Conservation (phyloP, 495 filamentous ascomycete species). For the Neurospora pannonica region DNA sequence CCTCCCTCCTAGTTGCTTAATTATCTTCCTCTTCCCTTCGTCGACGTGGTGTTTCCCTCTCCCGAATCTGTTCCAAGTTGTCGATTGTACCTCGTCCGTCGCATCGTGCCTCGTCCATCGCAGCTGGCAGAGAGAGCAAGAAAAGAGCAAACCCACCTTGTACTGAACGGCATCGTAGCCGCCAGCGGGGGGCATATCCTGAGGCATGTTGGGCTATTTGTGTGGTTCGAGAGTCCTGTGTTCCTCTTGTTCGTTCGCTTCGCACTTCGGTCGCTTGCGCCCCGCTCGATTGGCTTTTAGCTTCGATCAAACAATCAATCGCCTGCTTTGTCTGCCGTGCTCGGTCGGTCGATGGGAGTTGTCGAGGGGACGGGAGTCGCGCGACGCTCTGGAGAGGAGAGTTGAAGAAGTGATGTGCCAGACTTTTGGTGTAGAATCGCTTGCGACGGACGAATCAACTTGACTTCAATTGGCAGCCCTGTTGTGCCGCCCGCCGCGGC, state of each 20-base stretch:
- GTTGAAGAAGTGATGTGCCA: background rate
- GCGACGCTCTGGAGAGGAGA: background rate
- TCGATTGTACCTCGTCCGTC: background rate
- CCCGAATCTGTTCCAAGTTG: background rate
- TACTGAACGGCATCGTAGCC: slow-evolving; percentile 95
- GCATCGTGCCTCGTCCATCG: background rate
- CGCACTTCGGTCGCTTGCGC: background rate
- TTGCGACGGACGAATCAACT: background rate
- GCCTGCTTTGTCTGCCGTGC: background rate
- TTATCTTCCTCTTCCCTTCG: background rate
- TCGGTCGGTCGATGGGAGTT: background rate
- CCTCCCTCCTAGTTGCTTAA: background rate
- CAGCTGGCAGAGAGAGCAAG: background rate
- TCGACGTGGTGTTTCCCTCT: background rate
- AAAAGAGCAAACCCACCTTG: slow-evolving; percentile 53
- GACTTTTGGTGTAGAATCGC: background rate
- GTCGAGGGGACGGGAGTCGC: background rate
- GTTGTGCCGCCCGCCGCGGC: background rate
- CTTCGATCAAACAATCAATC: background rate
- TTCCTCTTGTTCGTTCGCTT: background rate
- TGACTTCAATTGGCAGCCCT: background rate
- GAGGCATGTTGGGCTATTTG: slow-evolving; percentile 46
- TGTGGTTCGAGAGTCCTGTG: slow-evolving; percentile 2
- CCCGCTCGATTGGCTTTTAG: background rate
- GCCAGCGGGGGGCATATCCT: slow-evolving; percentile 89